Evolutionary conservation across 768 basidiomycete species (phyloP).

Genomic region (Tylopilus felleus): DNA sequence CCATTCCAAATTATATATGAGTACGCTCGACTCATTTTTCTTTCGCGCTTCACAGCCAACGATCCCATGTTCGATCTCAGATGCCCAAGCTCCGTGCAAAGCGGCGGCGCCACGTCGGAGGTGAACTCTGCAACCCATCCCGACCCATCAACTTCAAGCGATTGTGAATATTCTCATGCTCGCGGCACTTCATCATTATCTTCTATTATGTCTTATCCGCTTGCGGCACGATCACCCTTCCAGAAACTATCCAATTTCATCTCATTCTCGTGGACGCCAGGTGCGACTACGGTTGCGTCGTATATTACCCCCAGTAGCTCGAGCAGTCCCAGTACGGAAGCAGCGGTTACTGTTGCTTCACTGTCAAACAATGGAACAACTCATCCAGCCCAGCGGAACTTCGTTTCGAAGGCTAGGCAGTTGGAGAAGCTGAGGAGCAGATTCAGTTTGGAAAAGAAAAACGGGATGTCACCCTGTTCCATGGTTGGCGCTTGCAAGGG

Average conservation of each 20-base stretch:
- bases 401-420: slow-evolving; percentile 64
- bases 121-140: slow-evolving; percentile 28
- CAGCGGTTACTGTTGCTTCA: slow-evolving; percentile 9
- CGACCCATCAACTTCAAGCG: slow-evolving; percentile 9
- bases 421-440: slow-evolving; percentile 58
- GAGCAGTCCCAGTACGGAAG: slow-evolving; percentile 7
- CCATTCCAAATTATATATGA: slow-evolving; percentile 43
- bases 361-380: slow-evolving; percentile 7
- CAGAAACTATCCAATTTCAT: slow-evolving; percentile 61
- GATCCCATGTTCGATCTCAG: slow-evolving; percentile 32
- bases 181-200: slow-evolving; percentile 39
- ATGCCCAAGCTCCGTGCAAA: slow-evolving; percentile 35
- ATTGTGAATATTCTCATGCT: slow-evolving; percentile 26
- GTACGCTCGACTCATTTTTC: slow-evolving; percentile 59
- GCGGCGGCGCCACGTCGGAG: slow-evolving; percentile 24
- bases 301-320: slow-evolving; percentile 21
- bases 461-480: slow-evolving; percentile 17
- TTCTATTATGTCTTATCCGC: slow-evolving; percentile 49
- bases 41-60: slow-evolving; percentile 36
- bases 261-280: slow-evolving; percentile 50
- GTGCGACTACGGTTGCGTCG: slow-evolving; percentile 31
- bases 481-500: slow-evolving; percentile 30
- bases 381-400: slow-evolving; percentile 32
- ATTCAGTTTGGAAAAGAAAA: slow-evolving; percentile 40
- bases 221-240: slow-evolving; percentile 56